A percentile compares a stretch with the other conserved stretches of the same genome.
phyloP scores from a whole-genome alignment of 805 yeast genomes.

The Ogataea dorogensis region DNA sequence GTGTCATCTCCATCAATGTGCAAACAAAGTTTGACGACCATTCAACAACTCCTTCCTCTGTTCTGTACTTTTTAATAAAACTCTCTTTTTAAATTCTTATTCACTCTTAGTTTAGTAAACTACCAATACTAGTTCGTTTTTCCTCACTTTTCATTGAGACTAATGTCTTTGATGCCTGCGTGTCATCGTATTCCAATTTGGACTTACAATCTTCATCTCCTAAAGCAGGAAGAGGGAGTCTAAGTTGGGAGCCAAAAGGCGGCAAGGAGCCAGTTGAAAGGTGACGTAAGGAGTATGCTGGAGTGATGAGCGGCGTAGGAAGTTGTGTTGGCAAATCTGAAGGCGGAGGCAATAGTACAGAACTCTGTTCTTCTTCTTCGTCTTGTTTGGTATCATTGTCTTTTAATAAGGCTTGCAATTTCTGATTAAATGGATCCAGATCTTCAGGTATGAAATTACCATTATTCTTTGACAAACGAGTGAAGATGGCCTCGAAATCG shows the following conservation, averaged over 20 bases:
- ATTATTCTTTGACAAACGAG: conserved; percentile 30
- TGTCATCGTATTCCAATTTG: not conserved
- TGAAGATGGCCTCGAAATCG: conserved; percentile 42
- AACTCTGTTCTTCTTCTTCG: conserved; percentile 9
- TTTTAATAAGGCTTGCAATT: conserved; percentile 15
- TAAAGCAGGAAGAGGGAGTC: conserved; percentile 30
- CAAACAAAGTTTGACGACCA: too few relatives aligned
- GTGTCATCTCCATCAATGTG: too few relatives aligned
- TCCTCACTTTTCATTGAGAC: conserved; percentile 20
- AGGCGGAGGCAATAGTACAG: not conserved
- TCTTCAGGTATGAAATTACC: conserved; percentile 24
- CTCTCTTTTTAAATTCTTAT: not conserved
- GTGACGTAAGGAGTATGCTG: conserved; percentile 11
- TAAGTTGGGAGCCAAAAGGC: conserved; percentile 12
- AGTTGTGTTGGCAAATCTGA: too few relatives aligned
- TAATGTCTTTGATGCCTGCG: conserved; percentile 16
- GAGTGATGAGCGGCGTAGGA: too few relatives aligned
- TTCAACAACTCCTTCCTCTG: too few relatives aligned
- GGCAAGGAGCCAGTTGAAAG: conserved; percentile 7
- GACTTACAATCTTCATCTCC: conserved; percentile 18
- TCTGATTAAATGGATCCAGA: conserved; percentile 30
- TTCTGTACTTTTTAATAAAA: not conserved
- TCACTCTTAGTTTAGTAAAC: conserved; percentile 18
- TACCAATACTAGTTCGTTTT: conserved; percentile 21
- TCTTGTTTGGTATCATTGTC: conserved; percentile 6